Base-by-base conservation (phyloP, 2,329 filamentous ascomycete genomes). In the Aspergillus pseudoviridinutans region DNA sequence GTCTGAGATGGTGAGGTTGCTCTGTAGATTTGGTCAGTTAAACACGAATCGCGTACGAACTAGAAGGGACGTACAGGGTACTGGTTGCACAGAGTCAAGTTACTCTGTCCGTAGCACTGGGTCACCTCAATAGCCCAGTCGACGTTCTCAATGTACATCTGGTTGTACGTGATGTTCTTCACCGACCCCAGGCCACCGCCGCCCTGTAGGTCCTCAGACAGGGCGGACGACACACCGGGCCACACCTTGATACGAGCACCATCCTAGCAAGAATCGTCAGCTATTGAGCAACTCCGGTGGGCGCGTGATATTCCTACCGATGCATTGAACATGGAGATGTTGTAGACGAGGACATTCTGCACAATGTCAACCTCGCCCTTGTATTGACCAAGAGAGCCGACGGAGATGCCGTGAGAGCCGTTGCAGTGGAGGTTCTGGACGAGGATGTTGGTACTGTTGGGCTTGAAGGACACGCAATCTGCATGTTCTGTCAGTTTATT, bases 201-300 rank as follows among this genome's bases (percentile, higher is more conserved):
- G 6, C 87, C 87, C 64, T 85, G 83, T 0, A 88, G 79, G 55
- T 86, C 83, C 20, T 80, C 83, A 20, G 83, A 83, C 3, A 87
- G 73, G 0, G 80, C 79, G 1, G 82, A 79, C 3, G 78, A 65
- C 20, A 80, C 66, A 35, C 85, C 85, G 0, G 87, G 86, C 87
- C 87, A 90, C 55, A 89, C 87, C 72, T 90, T 90, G 75, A 91
- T 89, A 58, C 87, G 84, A 0, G 87, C 87, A 29, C 85, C 87
- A 61, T 89, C 84, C 54, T 82, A 76, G 20, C 24, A 32, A 22
- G 7, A 0, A 2, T 67, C 68, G 57, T 78, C 75, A 64, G 68
- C 73, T 74, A 70, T 54, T 58, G 66, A 59, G 73, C 62, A 59
- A 74, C 73, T 62, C 71, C 67, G 47, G 74, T 66, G 64, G 57